phyloP scores from a whole-genome alignment of 75 land plant species.

The Picea glauca region DNA sequence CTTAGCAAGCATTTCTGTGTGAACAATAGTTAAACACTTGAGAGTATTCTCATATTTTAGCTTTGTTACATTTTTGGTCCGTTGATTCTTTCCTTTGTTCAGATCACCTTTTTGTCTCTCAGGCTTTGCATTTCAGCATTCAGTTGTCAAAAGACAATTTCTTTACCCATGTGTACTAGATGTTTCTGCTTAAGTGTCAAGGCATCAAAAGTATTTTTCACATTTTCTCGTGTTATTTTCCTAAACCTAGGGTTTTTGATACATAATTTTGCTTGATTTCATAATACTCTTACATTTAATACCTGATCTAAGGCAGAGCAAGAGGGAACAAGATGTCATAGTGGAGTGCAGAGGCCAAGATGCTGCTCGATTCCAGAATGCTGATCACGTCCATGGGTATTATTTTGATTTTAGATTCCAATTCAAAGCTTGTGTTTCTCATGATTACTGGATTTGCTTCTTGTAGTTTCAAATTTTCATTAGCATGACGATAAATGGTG shows the following conservation, averaged over 20 bases:
- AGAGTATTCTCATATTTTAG: background rate
- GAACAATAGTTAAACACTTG: background rate
- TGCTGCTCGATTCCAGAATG: constrained; percentile 79
- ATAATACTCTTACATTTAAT: background rate
- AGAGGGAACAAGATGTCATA: constrained; percentile 59
- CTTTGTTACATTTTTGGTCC: background rate
- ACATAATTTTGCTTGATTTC: background rate
- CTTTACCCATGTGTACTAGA: background rate
- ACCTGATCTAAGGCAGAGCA: constrained; percentile 40
- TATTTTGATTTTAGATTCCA: background rate
- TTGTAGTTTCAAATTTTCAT: background rate
- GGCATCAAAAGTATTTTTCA: background rate
- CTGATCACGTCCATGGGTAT: constrained; percentile 91
- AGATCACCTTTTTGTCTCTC: background rate
- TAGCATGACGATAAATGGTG: background rate
- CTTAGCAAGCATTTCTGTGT: constrained; percentile 2
- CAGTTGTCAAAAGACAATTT: background rate
- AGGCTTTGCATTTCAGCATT: background rate
- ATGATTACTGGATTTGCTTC: background rate
- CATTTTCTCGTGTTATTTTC: background rate
- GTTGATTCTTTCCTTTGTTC: background rate
- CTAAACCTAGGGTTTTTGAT: background rate
- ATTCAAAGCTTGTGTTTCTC: background rate
- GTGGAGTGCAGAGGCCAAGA: constrained; percentile 97
- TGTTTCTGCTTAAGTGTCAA: constrained; percentile 7